Conservation (phyloP, 2,329 filamentous ascomycete species). For the Stagonosporopsis tanaceti region DNA sequence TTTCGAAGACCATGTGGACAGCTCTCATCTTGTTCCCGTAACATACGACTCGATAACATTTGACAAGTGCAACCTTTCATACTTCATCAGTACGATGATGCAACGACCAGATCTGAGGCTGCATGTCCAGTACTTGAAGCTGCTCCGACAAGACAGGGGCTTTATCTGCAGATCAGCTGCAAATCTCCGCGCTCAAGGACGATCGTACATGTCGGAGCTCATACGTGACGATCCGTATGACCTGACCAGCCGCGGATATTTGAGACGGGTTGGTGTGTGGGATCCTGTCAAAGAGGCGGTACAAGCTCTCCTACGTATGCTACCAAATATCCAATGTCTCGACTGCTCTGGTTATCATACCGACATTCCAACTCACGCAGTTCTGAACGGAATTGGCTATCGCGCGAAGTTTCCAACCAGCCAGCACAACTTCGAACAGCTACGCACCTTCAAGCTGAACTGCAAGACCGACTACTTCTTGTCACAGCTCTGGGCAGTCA, state of each 20-base stretch:
- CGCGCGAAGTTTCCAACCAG: not conserved
- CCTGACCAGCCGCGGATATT: too few species aligned
- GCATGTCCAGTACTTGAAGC: not conserved
- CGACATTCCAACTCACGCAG: not conserved
- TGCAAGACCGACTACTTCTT: not conserved
- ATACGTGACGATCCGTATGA: too few species aligned
- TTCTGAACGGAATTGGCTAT: not conserved
- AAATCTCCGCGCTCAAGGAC: not conserved
- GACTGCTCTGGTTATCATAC: not conserved
- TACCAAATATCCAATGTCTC: not conserved
- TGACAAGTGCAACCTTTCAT: not conserved
- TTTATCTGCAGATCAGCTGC: not conserved
- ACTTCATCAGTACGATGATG: not conserved
- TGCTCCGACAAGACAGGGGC: not conserved
- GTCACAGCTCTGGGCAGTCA: not conserved
- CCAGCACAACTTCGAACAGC: not conserved
- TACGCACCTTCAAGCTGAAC: not conserved
- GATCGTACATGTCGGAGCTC: not conserved
- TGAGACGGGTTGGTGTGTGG: not conserved
- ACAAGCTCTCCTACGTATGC: not conserved
- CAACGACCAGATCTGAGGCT: not conserved
- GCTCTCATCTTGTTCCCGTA: not conserved
- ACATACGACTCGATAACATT: not conserved
- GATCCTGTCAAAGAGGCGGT: not conserved
- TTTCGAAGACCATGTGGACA: not conserved